Conservation (phyloP, 2,329 filamentous ascomycete species). For the Gnomoniopsis sp. region DNA sequence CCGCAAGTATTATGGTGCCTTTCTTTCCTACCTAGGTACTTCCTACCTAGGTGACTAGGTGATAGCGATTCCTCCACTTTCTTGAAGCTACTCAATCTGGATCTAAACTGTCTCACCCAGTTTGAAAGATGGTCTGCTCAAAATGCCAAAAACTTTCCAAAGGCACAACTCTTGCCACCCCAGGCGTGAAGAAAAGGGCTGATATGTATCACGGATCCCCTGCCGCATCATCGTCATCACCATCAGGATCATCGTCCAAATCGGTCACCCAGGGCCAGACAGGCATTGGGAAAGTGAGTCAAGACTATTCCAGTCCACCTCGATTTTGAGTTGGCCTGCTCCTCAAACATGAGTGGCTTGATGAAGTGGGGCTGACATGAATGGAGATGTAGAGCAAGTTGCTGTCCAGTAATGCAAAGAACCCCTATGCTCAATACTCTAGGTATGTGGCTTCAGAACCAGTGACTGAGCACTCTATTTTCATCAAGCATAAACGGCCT, state of each 20-base stretch:
- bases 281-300: slow-evolving; percentile 57
- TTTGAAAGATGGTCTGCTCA: slow-evolving; percentile 56
- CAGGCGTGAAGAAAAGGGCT: slow-evolving; percentile 63
- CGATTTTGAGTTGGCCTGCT: neutral
- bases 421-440: slow-evolving; percentile 62
- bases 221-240: slow-evolving; percentile 39
- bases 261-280: slow-evolving; percentile 54
- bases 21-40: too few relatives aligned
- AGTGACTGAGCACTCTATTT: too few relatives aligned
- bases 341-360: too few relatives aligned
- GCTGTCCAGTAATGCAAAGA: slow-evolving; percentile 61
- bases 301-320: neutral
- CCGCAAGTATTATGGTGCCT: too few relatives aligned
- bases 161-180: slow-evolving; percentile 59
- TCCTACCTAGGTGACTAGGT: too few relatives aligned
- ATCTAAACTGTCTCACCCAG: neutral
- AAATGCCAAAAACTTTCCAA: slow-evolving; percentile 62
- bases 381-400: slow-evolving; percentile 52
- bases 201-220: slow-evolving; percentile 64
- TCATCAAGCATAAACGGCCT: too few relatives aligned
- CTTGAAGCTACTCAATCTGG: too few relatives aligned
- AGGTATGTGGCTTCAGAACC: slow-evolving; percentile 32
- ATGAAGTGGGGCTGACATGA: neutral
- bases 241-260: slow-evolving; percentile 39
- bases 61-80: too few relatives aligned